phyloP scores from a whole-genome alignment of 768 basidiomycete species.

The Psilocybe sp. region DNA sequence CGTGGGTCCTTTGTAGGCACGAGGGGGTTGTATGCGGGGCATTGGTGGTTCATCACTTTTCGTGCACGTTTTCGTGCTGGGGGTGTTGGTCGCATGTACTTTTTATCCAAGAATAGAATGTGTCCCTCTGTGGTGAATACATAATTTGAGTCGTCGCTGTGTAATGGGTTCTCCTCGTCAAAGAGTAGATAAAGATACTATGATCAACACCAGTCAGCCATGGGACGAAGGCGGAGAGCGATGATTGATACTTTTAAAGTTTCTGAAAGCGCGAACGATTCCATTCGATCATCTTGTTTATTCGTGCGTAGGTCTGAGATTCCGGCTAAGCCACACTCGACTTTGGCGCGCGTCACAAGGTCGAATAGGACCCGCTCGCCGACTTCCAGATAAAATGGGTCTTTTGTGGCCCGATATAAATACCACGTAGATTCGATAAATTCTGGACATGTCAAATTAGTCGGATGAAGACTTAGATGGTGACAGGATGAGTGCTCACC shows the following conservation, averaged over 20 bases:
- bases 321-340: constrained; percentile 83
- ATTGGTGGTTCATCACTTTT: constrained; percentile 64
- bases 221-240: not conserved
- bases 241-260: constrained; percentile 68
- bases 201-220: not conserved
- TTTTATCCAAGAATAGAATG: constrained; percentile 61
- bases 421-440: constrained; percentile 98
- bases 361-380: constrained; percentile 84
- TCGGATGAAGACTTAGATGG: not conserved
- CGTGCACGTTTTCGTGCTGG: constrained; percentile 57
- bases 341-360: constrained; percentile 68
- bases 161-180: constrained; percentile 76
- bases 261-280: constrained; percentile 92
- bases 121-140: constrained; percentile 98
- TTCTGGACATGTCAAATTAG: constrained; percentile 41
- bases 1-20: constrained; percentile 28
- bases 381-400: constrained; percentile 90
- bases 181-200: constrained; percentile 94
- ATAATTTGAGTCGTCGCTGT: constrained; percentile 77
- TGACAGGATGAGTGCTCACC: constrained; percentile 32
- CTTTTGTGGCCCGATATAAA: constrained; percentile 90
- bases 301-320: constrained; percentile 78
- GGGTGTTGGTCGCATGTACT: constrained; percentile 57
- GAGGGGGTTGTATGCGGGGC: constrained; percentile 64
- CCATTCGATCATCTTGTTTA: constrained; percentile 90